These are phyloP conservation scores for Cytospora leucostoma DNA, from an alignment of 2,329 filamentous ascomycete genomes.

Conservation along the genomic window DNA sequence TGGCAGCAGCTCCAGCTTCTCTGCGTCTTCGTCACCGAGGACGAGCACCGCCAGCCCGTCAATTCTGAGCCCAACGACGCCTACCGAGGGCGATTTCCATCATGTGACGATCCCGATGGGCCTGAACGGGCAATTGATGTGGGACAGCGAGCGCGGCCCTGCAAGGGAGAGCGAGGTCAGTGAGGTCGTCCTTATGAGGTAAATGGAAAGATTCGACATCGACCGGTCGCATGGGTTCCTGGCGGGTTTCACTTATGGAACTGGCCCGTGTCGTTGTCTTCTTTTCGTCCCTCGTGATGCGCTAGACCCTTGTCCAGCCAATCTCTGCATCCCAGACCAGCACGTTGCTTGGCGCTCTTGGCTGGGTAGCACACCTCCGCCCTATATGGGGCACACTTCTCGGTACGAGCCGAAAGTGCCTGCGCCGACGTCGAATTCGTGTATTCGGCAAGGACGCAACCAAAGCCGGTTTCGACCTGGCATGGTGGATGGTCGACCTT, in stretches of 20 bases:
- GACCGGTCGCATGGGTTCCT: neutral
- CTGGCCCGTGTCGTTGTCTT: neutral
- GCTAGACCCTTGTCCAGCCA: constrained; percentile 38
- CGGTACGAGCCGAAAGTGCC: constrained; percentile 5
- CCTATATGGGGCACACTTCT: neutral
- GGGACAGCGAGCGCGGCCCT: constrained; percentile 40
- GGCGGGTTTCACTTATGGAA: neutral
- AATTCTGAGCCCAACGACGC: constrained; percentile 52
- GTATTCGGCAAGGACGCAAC: neutral
- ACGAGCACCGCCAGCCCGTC: constrained; percentile 50
- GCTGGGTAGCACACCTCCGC: constrained; percentile 6
- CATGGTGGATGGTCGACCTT: neutral
- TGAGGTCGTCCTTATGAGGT: constrained; percentile 48
- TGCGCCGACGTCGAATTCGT: neutral
- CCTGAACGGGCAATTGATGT: constrained; percentile 32
- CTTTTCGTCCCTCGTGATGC: constrained; percentile 1
- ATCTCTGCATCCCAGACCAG: constrained; percentile 32
- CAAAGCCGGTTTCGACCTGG: neutral
- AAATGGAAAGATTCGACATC: constrained; percentile 23
- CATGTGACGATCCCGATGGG: constrained; percentile 29
- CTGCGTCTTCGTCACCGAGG: constrained; percentile 35
- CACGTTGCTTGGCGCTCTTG: constrained; percentile 19
- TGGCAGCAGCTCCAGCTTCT: constrained; percentile 78
- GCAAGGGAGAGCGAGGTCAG: constrained; percentile 46
- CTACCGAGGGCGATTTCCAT: constrained; percentile 43